A percentile compares a stretch with the other conserved stretches of the same genome.
Evolutionary conservation across 1,284 basidiomycete species (phyloP).

Genomic region (Ustilago crameri): DNA sequence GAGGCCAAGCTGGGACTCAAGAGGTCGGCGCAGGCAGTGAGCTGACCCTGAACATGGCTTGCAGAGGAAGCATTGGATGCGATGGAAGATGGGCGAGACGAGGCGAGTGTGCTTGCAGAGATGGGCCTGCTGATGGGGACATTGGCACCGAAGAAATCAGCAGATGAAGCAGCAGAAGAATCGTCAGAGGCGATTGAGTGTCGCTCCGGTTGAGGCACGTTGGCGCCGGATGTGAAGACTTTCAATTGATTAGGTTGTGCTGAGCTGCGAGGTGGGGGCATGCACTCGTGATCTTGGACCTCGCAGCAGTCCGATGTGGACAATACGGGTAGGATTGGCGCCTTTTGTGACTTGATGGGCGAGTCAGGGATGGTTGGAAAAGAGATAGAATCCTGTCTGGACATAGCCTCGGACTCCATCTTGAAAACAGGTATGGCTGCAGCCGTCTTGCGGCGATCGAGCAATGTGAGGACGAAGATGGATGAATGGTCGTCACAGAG

Average conservation of each 20-base stretch:
- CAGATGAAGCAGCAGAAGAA: conserved; percentile 37
- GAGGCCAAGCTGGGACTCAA: conserved; percentile 56
- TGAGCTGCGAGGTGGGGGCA: conserved; percentile 22
- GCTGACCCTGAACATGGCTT: conserved; percentile 42
- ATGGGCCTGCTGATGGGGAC: conserved; percentile 28
- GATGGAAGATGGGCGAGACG: conserved; percentile 51
- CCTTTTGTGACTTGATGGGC: conserved; percentile 10
- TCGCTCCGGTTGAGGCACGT: conserved; percentile 13
- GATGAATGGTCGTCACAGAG: not conserved
- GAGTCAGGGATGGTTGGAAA: conserved; percentile 40
- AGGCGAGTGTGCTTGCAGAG: conserved; percentile 37
- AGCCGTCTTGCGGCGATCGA: not conserved
- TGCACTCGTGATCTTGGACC: not conserved
- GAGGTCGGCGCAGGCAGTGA: conserved; percentile 43
- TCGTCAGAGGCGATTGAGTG: conserved; percentile 45
- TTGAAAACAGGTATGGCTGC: not conserved
- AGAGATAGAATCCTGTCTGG: conserved; percentile 36
- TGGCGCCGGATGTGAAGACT: conserved; percentile 3
- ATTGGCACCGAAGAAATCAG: conserved; percentile 19
- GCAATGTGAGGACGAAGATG: not conserved
- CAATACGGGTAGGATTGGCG: conserved; percentile 19
- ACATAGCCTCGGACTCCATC: conserved; percentile 32
- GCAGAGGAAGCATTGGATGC: conserved; percentile 44
- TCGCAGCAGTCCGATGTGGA: conserved; percentile 27
- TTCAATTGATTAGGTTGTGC: not conserved